Percentiles rank a stretch among this genome's conserved stretches.
phyloP scores from a whole-genome alignment of 257 asterid genomes.

The Rehmannia glutinosa region DNA sequence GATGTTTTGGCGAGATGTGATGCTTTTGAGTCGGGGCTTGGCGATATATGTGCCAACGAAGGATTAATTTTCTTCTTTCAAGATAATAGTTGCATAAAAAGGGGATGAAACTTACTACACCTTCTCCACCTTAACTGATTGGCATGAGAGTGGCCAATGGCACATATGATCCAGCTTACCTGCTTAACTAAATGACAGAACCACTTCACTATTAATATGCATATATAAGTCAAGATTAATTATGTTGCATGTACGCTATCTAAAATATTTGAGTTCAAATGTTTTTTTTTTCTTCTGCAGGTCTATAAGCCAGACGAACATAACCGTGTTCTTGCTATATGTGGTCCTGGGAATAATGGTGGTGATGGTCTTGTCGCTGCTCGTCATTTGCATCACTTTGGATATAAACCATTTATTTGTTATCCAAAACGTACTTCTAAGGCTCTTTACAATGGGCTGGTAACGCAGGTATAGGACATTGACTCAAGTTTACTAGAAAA shows the following conservation, averaged over 20 bases:
- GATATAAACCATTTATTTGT: constrained; percentile 68
- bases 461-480: constrained; percentile 63
- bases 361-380: constrained; percentile 99
- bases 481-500: not conserved
- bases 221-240: not conserved
- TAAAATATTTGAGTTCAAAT: too few species aligned
- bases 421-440: constrained; percentile 85
- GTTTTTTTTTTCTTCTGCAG: constrained; percentile 42
- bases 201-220: not conserved
- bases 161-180: not conserved
- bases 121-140: not conserved
- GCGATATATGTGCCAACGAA: not conserved
- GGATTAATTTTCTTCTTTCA: not conserved
- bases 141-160: not conserved
- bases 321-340: constrained; percentile 70
- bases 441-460: constrained; percentile 71
- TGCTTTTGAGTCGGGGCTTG: constrained; percentile 7
- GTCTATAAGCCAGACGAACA: constrained; percentile 58
- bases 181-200: not conserved
- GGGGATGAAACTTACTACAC: not conserved
- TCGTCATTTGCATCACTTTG: constrained; percentile 91
- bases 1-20: not conserved
- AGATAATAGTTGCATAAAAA: not conserved
- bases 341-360: constrained; percentile 97
- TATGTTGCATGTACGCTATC: constrained; percentile 5